Base-by-base conservation (phyloP, 108 stramenopile genomes). In the Chaetoceros tenuissimus region DNA sequence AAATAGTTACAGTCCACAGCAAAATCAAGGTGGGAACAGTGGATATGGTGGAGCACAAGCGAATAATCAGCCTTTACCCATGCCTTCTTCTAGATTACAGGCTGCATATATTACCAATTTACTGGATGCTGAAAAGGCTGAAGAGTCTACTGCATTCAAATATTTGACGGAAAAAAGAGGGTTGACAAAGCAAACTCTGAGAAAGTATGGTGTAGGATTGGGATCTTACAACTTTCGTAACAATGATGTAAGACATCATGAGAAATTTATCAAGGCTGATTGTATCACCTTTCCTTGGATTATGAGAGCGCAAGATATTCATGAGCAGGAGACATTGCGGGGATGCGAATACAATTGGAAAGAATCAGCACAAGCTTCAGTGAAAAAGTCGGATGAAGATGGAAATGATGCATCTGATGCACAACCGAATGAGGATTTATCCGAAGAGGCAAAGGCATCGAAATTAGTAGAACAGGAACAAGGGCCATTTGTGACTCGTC, bases 251-350 rank as follows among this genome's bases (percentile, higher is more conserved):
- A 25, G 53, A 7, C 3, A 62, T 31, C 28, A 46, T 64, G 28
- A 48, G 26, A 51, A 56, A 0, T 85, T 78, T 60, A 72, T 67
- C 13, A 52, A 60, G 2, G 76, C 76, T 46, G 81, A 84, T 50
- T 90, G 86, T 53, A 77, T 95, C 27, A 94, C 92, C 5, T 97
- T 97, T 77, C 94, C 94, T 21, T 97, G 96, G 96, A 69, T 95
- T 45, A 75, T 94, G 76, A 70, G 67, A 19, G 73, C 63, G 19
- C 53, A 58, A 16, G 85, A 91, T 55, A 69, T 90, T 13, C 51
- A 48, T 26, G 57, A 59, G 24, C 77, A 82, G 61, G 92, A 90
- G 67, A 55, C 24, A 16, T 28, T 81, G 20, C 66, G 82, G 19
- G 79, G 74, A 17, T 75, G 67, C 16, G 47, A 48, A 28, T 80